A percentile compares a stretch with the other conserved stretches of the same genome.
Conservation (phyloP, 148 eudicot species). For the Amaranthus hypochondriacus region DNA sequence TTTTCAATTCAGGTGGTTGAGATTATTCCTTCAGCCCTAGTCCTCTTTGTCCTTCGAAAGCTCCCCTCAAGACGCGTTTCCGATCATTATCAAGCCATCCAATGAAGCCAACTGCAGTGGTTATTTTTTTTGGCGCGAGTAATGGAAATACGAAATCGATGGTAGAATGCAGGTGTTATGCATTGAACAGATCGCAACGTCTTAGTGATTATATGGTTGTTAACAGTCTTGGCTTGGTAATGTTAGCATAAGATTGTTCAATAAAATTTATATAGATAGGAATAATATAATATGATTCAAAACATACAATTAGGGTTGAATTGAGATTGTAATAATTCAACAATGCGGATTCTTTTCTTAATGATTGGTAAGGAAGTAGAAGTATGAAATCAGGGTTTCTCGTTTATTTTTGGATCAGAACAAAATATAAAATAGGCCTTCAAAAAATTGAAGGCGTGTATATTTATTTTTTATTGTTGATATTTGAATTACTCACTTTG, state of each 20-base stretch:
- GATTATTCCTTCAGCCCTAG: slow-evolving; percentile 57
- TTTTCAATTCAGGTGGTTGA: slow-evolving; percentile 42
- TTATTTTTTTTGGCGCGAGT: background rate
- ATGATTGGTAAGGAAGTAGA: too few species aligned
- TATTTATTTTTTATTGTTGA: too few species aligned
- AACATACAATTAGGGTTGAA: too few species aligned
- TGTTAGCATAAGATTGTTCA: background rate
- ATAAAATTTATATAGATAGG: background rate
- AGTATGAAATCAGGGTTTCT: too few species aligned
- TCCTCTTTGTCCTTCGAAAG: slow-evolving; percentile 59
- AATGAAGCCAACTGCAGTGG: slow-evolving; percentile 18
- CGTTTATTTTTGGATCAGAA: too few species aligned
- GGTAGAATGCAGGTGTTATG: background rate
- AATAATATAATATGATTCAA: too few species aligned
- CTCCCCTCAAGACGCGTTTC: slow-evolving; percentile 57
- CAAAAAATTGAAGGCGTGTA: too few species aligned
- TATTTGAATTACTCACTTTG: too few species aligned
- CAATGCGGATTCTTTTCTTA: too few species aligned
- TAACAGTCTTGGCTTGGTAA: background rate
- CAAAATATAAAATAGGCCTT: too few species aligned
- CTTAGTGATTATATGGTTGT: background rate
- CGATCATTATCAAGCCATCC: slow-evolving; percentile 51
- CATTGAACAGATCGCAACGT: background rate
- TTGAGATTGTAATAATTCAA: too few species aligned
- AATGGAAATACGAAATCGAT: background rate